Evolutionary conservation across 2,329 filamentous ascomycete species (phyloP), one percentile per base, ranked within the genome.

Genomic region (Diaporthe australafricana): DNA sequence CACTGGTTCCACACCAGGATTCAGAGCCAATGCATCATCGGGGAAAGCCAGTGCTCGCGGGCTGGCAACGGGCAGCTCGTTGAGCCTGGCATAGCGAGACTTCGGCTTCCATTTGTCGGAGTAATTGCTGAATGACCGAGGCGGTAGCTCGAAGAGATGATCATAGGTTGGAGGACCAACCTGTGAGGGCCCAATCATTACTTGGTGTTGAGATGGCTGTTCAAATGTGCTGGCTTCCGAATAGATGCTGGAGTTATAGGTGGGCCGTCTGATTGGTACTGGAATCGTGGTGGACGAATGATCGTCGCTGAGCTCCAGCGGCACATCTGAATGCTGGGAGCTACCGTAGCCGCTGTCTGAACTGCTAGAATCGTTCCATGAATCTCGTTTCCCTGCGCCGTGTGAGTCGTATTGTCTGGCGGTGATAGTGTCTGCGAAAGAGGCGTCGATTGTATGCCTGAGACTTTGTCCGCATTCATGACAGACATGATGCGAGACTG

Each of bases 261-360:
- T 71, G 4, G 55, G 16, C 7, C 56, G 56, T 27, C 62, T 47
- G 5, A 17, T 38, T 2, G 69, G 63, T 5, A 40, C 30, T 20
- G n/a, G n/a, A 1, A 69, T 27, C 3, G 48, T 22, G 5, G 42
- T 16, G 11, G 30, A 20, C 32, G 69, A 42, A 11, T 22, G 48
- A 3, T 22, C 30, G 3, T 50, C 52, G 40, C 40, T 27, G 5
- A 40, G 38, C 14, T 57, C 53, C 30, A 57, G 14, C 6, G 22
- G 68, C 1, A 55, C 27, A 16, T 55, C 40, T 3, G 47, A 68
- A 3, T 40, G 53, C 22, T 40, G 30, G 0, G 70, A 71, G 20
- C 53, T 55, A 14, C 27, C 72, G 35, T 73, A 73, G 12, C 72
- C 72, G 48, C 72, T 73, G 69, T 73, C 72, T 32, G 72, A 71